These are phyloP conservation scores for Candida maltosa DNA, from an alignment of 805 yeast genomes.

Conservation along the genomic window DNA sequence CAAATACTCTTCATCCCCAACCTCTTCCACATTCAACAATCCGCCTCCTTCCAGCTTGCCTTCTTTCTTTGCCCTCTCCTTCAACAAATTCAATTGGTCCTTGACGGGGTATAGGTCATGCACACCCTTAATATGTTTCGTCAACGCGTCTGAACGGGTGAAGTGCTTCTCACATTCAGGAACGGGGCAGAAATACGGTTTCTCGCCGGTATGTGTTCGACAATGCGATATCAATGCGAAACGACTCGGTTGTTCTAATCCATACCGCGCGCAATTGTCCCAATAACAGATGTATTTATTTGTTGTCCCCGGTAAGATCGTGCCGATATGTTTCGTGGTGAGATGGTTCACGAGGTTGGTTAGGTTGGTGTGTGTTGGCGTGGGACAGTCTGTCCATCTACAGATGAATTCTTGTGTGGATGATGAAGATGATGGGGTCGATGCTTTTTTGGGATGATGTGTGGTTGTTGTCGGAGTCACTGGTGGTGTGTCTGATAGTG, in stretches of 20 bases:
- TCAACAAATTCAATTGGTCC: constrained; percentile 28
- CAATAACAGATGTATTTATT: constrained; percentile 44
- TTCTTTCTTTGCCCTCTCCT: constrained; percentile 27
- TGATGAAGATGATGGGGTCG: background rate
- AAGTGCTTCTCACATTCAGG: constrained; percentile 66
- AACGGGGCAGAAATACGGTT: constrained; percentile 60
- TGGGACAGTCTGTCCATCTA: background rate
- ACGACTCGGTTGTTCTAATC: constrained; percentile 49
- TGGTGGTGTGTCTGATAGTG: too few species aligned
- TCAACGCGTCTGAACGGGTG: constrained; percentile 58
- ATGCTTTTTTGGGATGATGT: background rate
- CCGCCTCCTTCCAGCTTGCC: too few species aligned
- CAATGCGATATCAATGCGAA: constrained; percentile 62
- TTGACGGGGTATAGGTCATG: constrained; percentile 49
- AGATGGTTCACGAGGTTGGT: background rate
- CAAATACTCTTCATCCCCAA: constrained; percentile 26
- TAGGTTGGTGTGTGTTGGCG: background rate
- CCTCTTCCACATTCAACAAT: constrained; percentile 17
- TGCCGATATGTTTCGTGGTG: background rate
- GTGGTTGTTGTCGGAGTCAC: background rate
- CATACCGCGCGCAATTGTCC: constrained; percentile 54
- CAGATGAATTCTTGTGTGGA: background rate
- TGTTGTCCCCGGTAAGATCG: too few species aligned
- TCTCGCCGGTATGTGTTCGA: constrained; percentile 64
- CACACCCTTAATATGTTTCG: constrained; percentile 58